Percentiles rank a stretch among this genome's conserved stretches.
Evolutionary conservation across 805 yeast genomes (phyloP).

Genomic region (Helenozyma rhizophorensis): DNA sequence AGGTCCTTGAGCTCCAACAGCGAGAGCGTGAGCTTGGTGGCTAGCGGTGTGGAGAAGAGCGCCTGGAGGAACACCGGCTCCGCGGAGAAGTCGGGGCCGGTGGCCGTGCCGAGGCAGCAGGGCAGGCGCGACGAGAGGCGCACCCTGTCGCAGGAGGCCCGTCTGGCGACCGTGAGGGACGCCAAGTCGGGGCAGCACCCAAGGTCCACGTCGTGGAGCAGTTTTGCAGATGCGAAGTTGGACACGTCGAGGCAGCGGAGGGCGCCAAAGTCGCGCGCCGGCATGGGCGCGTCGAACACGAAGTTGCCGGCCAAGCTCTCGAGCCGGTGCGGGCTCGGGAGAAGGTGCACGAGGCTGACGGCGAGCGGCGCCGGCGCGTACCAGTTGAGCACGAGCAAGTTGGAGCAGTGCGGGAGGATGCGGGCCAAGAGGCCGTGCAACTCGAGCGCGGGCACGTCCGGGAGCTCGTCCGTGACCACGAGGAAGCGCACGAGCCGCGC

Average conservation of each 20-base stretch:
- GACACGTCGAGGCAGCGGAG: slow-evolving; percentile 11
- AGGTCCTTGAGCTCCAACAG: slow-evolving; percentile 8
- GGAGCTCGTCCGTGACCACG: slow-evolving; percentile 7
- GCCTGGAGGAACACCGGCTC: slow-evolving; percentile 1
- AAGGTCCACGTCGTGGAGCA: slow-evolving; percentile 2
- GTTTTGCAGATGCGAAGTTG: slow-evolving; percentile 2
- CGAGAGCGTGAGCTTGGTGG: slow-evolving; percentile 3
- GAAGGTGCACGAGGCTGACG: slow-evolving; percentile 4
- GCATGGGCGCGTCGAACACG: neutral
- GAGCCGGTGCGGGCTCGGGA: slow-evolving; percentile 7
- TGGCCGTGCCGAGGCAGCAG: slow-evolving; percentile 9
- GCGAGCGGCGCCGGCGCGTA: slow-evolving; percentile 8
- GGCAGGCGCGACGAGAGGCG: slow-evolving; percentile 6
- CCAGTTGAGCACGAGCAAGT: slow-evolving; percentile 10
- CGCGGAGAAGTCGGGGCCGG: slow-evolving; percentile 2
- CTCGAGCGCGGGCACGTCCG: slow-evolving; percentile 13
- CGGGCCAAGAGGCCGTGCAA: slow-evolving; percentile 3
- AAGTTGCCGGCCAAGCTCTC: slow-evolving; percentile 11
- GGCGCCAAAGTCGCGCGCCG: neutral
- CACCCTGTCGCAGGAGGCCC: neutral
- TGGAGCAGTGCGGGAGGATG: slow-evolving; percentile 6
- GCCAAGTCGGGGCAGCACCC: slow-evolving; percentile 4
- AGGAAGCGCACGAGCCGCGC: slow-evolving; percentile 5
- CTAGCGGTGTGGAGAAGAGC: neutral
- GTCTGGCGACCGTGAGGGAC: slow-evolving; percentile 6